These are phyloP conservation scores for Arthroderma uncinatum DNA, from an alignment of 2,329 filamentous ascomycete species.

Conservation along the genomic window DNA sequence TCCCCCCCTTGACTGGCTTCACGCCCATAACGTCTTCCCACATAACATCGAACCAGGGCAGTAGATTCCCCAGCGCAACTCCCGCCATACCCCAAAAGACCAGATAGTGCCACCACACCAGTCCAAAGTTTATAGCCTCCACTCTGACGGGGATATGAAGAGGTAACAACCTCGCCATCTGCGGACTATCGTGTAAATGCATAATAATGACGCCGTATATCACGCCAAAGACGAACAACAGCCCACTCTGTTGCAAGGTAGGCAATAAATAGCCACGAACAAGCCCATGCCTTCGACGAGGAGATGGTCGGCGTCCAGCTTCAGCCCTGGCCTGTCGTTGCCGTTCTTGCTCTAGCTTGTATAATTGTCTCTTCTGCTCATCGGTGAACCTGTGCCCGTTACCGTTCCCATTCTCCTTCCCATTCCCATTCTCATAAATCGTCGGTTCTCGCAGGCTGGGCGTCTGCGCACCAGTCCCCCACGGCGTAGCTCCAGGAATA, in stretches of 20 bases:
- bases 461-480: conserved; percentile 66
- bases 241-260: conserved; percentile 45
- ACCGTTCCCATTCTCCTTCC: background rate
- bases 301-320: background rate
- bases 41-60: conserved; percentile 73
- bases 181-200: conserved; percentile 59
- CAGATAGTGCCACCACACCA: conserved; percentile 53
- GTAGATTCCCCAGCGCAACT: conserved; percentile 61
- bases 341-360: background rate
- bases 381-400: background rate
- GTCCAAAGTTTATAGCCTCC: conserved; percentile 42
- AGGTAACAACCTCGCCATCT: conserved; percentile 35
- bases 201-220: conserved; percentile 74
- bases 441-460: conserved; percentile 36
- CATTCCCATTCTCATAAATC: background rate
- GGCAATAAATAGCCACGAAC: conserved; percentile 41
- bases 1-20: conserved; percentile 18
- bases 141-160: conserved; percentile 44
- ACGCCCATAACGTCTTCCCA: conserved; percentile 49
- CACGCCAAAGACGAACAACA: conserved; percentile 69
- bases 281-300: background rate
- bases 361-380: background rate
- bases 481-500: conserved; percentile 46
- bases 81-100: conserved; percentile 72
- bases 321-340: background rate